Base-by-base conservation (phyloP, 192 early-diverging fungal genomes). In the Diversispora epigaea region DNA sequence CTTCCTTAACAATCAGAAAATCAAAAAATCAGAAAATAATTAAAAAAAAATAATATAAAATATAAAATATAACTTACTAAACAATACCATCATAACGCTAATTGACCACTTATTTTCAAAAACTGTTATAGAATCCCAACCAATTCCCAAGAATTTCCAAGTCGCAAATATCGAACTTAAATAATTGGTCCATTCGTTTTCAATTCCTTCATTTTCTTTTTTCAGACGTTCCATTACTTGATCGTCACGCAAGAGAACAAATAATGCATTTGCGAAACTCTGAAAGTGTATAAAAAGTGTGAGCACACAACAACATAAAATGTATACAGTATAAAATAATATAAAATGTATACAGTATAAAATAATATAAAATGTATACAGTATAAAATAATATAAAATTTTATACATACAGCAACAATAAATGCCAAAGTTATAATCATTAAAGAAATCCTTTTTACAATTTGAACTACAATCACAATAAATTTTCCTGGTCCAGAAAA, bases 181-280 rank as follows among this genome's bases (percentile, higher is more conserved):
- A 8, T 44, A 45, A 44, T 4, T 43, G 9, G 14, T 3, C 62
- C 62, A 64, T 40, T 32, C 25, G 25, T 60, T 60, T 22, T 19
- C 12, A 21, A 32, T 60, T 0, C 12, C 7, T 11, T 60, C 15
- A 11, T 32, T 32, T 32, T 32, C 25, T 32, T 32, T 32, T 32
- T 32, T 32, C 25, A 32, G 25, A 32, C 25, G 25, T 32, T 32
- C 25, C 25, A 32, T 32, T 15, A 3, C 15, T 9, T 12, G 14
- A 19, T 2, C 19, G 9, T 64, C 39, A 41, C 62, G 62, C 3
- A 64, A 43, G 8, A 64, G 62, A 6, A 64, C 41, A n/a, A 44
- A 64, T 4, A 64, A 19, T 44, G 62, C 62, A n/a, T 64, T 64
- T 64, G 62, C 17, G 43, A 64, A 64, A 9, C 62, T 40, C 62